These are phyloP conservation scores for Wickerhamiella azymoides DNA, from an alignment of 805 yeast species.

Conservation along the genomic window DNA sequence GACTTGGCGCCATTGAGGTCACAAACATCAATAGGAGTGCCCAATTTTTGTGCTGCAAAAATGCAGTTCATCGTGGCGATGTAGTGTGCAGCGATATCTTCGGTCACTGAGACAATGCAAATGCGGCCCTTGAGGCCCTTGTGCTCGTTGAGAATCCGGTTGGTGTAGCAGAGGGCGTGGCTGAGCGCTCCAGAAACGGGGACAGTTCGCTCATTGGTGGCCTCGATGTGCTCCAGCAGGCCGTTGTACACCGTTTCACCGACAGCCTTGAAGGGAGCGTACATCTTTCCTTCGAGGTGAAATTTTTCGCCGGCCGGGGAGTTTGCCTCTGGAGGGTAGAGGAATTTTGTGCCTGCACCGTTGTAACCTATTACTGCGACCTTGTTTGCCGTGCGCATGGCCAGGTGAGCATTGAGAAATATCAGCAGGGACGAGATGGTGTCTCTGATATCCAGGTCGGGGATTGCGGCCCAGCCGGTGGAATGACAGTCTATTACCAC, in stretches of 20 bases:
- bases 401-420: slow-evolving; percentile 73
- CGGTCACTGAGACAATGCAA: slow-evolving; percentile 49
- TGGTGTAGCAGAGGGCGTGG: slow-evolving; percentile 61
- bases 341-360: slow-evolving; percentile 48
- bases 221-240: slow-evolving; percentile 10
- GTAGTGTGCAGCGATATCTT: slow-evolving; percentile 66
- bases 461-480: slow-evolving; percentile 39
- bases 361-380: slow-evolving; percentile 73
- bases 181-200: slow-evolving; percentile 60
- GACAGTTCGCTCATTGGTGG: slow-evolving; percentile 41
- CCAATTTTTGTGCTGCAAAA: slow-evolving; percentile 83
- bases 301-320: not conserved
- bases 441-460: slow-evolving; percentile 33
- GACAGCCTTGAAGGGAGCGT: slow-evolving; percentile 67
- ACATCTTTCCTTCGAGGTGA: slow-evolving; percentile 36
- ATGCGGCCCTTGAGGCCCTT: slow-evolving; percentile 48
- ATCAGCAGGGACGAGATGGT: slow-evolving; percentile 56
- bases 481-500: slow-evolving; percentile 72
- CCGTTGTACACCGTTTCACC: slow-evolving; percentile 49
- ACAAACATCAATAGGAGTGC: slow-evolving; percentile 80
- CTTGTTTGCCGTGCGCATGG: slow-evolving; percentile 69
- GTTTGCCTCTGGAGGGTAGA: slow-evolving; percentile 51
- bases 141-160: slow-evolving; percentile 35
- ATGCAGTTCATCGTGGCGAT: slow-evolving; percentile 91
- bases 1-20: slow-evolving; percentile 62